Conservation (phyloP, 805 yeast species). For the Yamadazyma akitaensis region DNA sequence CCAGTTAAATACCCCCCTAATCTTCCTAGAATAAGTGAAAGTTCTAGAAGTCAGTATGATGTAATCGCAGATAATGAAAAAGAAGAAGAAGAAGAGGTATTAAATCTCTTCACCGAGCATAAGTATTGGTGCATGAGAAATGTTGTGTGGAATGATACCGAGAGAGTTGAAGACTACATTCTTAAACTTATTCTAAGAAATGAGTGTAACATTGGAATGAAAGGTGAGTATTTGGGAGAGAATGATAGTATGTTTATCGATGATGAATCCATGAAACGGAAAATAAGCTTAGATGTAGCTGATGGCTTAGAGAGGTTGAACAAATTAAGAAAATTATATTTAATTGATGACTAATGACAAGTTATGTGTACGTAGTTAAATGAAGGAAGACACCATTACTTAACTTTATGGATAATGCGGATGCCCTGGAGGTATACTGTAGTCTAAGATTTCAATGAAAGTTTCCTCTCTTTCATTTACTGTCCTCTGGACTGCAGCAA, state of each 20-base stretch:
- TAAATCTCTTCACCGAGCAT: conserved; percentile 28
- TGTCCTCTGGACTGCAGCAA: conserved; percentile 78
- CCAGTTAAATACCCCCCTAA: conserved; percentile 29
- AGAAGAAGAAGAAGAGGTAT: conserved; percentile 15
- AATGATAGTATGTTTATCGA: conserved; percentile 11
- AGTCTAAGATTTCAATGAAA: conserved; percentile 80
- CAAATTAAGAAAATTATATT: conserved; percentile 35
- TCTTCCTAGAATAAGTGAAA: neutral
- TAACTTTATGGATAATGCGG: neutral
- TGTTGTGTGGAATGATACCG: neutral
- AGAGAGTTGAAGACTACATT: conserved; percentile 18
- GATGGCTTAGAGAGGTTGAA: conserved; percentile 32
- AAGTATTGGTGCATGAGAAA: conserved; percentile 33
- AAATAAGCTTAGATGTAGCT: conserved; percentile 22
- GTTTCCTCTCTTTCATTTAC: conserved; percentile 57
- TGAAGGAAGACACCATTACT: neutral
- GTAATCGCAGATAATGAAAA: conserved; percentile 17
- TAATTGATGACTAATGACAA: conserved; percentile 13
- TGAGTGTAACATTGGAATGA: conserved; percentile 21
- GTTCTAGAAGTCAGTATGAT: conserved; percentile 16
- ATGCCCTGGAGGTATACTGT: conserved; percentile 43
- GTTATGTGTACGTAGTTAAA: neutral
- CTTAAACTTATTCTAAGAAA: conserved; percentile 20
- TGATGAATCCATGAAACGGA: conserved; percentile 6
- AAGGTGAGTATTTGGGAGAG: conserved; percentile 20